Evolutionary conservation across 2,329 filamentous ascomycete species (phyloP).

Genomic region (Aotearoamyces nothofagi): DNA sequence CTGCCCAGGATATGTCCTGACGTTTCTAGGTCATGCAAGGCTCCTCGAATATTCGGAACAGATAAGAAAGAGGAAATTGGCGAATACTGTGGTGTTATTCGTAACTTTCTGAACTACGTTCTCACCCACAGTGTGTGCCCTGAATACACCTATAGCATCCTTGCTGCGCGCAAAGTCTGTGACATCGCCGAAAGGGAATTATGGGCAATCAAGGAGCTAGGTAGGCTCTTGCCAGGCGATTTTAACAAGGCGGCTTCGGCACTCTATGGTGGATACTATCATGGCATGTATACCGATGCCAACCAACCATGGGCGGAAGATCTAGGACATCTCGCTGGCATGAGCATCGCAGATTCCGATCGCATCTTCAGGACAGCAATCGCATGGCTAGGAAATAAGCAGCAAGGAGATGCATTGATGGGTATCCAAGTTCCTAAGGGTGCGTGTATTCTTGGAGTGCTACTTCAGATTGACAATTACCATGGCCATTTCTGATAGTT

Average conservation of each 20-base stretch:
- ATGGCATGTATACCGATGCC: not conserved
- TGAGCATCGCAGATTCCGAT: constrained; percentile 23
- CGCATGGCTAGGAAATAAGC: constrained; percentile 19
- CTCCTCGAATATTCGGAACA: constrained; percentile 40
- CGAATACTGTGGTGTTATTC: constrained; percentile 51
- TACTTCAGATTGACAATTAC: too few relatives aligned
- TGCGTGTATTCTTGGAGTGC: too few relatives aligned
- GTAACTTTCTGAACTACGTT: constrained; percentile 82
- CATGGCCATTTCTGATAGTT: too few relatives aligned
- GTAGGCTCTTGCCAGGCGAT: constrained; percentile 46
- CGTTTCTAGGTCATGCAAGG: constrained; percentile 35
- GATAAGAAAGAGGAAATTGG: constrained; percentile 36
- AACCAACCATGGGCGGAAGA: constrained; percentile 1
- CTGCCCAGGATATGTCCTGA: too few relatives aligned
- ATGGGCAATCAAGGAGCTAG: constrained; percentile 36
- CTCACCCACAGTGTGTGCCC: constrained; percentile 74
- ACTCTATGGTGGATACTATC: constrained; percentile 40
- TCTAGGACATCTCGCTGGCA: constrained; percentile 6
- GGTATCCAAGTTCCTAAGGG: too few relatives aligned
- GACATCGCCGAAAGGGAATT: constrained; percentile 52
- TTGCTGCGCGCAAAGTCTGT: constrained; percentile 51
- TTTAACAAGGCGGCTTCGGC: constrained; percentile 68
- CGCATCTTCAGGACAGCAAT: constrained; percentile 29
- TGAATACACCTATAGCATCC: constrained; percentile 57
- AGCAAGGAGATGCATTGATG: constrained; percentile 16